Evolutionary conservation across 1,139 yeast genomes (phyloP).

Genomic region (Magnusiomyces suaveolens): DNA sequence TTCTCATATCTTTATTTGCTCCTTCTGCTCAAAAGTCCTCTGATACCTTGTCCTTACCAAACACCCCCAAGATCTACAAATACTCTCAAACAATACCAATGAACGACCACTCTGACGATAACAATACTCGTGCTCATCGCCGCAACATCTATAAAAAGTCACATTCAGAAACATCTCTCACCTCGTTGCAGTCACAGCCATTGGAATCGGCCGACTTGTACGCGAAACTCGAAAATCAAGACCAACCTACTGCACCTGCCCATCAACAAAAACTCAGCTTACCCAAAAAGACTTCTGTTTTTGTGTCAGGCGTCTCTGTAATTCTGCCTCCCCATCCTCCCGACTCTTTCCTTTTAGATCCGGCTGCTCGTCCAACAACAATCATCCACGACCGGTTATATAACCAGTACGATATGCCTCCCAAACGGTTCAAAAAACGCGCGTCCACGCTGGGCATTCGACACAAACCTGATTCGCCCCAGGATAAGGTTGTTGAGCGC

Average conservation of each 20-base stretch:
- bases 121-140: too few relatives aligned
- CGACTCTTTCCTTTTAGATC: constrained; percentile 57
- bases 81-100: constrained; percentile 28
- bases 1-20: constrained; percentile 25
- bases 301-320: constrained; percentile 75
- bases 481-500: constrained; percentile 30
- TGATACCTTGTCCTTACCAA: constrained; percentile 4
- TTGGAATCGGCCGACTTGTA: neutral
- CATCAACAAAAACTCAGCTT: constrained; percentile 16
- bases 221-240: neutral
- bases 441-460: neutral
- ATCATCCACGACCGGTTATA: constrained; percentile 79
- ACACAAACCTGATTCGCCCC: too few relatives aligned
- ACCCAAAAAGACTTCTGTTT: constrained; percentile 64
- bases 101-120: too few relatives aligned
- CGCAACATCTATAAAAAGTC: too few relatives aligned
- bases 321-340: constrained; percentile 85
- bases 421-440: constrained; percentile 24
- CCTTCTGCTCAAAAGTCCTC: constrained; percentile 26
- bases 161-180: too few relatives aligned
- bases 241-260: neutral
- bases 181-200: too few relatives aligned
- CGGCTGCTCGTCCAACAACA: constrained; percentile 41
- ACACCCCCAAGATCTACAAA: constrained; percentile 25
- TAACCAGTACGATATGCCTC: constrained; percentile 55